Evolutionary conservation across 371 early-diverging fungal genomes (phyloP), one percentile per base, ranked within the genome.

Genomic region (Zancudomyces culisetae): DNA sequence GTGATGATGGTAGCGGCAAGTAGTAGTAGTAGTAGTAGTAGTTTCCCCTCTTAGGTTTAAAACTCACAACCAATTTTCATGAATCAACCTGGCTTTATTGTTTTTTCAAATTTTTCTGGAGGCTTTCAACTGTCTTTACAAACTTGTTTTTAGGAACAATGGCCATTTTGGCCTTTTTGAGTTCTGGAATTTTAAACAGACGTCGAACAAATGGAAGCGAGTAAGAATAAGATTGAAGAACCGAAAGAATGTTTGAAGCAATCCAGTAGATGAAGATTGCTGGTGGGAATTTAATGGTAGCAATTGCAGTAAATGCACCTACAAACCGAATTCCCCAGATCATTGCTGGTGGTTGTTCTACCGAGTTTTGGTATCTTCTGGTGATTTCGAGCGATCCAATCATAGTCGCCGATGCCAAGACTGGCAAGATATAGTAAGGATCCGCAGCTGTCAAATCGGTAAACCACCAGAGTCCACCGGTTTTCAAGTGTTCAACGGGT

Each of bases 221-320:
- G 45, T 89, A 66, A 22, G 78, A 61, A 28, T 76, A 54, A 46
- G 80, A 72, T 67, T 87, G 90, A 19, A 63, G 59, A 19, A 83
- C 68, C 2, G 87, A 83, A 58, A 80, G 74, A 2, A 70, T 15
- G 62, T 85, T 87, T 52, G 80, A 80, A 19, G 81, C 73, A 45
- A 85, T 62, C 87, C 88, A 90, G 65, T 89, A 90, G 27, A 87
- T 70, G 68, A 88, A 86, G 20, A 92, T 74, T 21, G 80, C 81
- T 42, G 87, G 70, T 23, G 88, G 87, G 63, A 92, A 70, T 62
- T 70, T 64, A 10, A 77, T 74, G 4, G 85, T 86, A 48, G 85
- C 66, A 3, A 75, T 76, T 2, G 83, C 62, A 69, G 75, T 78
- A 12, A 72, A 61, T 4, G 85, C 59, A 4, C 79, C 66, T 54